A percentile compares a stretch with the other conserved stretches of the same genome.
Evolutionary conservation across 306 rosid genomes (phyloP).

Genomic region (Aeschynomene evenia): DNA sequence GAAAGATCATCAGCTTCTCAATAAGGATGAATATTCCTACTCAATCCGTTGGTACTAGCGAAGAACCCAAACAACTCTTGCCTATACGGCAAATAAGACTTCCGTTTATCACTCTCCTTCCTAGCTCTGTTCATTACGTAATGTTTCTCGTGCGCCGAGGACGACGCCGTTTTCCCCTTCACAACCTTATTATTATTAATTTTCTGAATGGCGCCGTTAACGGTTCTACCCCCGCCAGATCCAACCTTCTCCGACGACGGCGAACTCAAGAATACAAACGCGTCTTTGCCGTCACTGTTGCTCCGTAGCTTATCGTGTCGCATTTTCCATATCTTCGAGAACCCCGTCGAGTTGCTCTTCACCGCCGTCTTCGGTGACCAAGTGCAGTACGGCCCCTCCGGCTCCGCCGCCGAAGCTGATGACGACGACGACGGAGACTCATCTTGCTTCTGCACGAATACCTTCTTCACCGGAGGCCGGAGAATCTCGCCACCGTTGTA

Average conservation of each 20-base stretch:
- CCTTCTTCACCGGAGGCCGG: slow-evolving; percentile 52
- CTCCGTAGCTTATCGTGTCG: slow-evolving; percentile 62
- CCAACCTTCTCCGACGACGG: slow-evolving; percentile 18
- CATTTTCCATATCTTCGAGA: slow-evolving; percentile 70
- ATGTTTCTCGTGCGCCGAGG: slow-evolving; percentile 60
- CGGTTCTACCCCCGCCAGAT: not conserved
- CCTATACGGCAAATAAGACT: slow-evolving; percentile 78
- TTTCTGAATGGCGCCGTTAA: slow-evolving; percentile 21
- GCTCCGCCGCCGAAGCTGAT: not conserved
- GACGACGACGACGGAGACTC: slow-evolving; percentile 17
- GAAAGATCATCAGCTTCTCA: slow-evolving; percentile 1
- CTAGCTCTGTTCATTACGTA: slow-evolving; percentile 60
- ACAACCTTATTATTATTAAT: not conserved
- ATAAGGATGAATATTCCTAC: slow-evolving; percentile 76
- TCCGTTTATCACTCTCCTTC: slow-evolving; percentile 66
- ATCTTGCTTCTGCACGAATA: slow-evolving; percentile 45
- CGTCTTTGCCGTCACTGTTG: slow-evolving; percentile 83
- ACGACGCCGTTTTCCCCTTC: slow-evolving; percentile 43
- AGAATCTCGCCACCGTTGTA: slow-evolving; percentile 24
- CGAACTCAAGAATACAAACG: slow-evolving; percentile 59
- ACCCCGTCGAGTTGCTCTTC: slow-evolving; percentile 86
- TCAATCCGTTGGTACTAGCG: slow-evolving; percentile 53
- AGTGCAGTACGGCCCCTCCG: slow-evolving; percentile 62
- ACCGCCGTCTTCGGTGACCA: slow-evolving; percentile 53
- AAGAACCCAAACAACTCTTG: slow-evolving; percentile 70